Percentiles rank a stretch among this genome's conserved stretches.
phyloP scores from a whole-genome alignment of 371 early-diverging fungal genomes.

The Circinella minor region DNA sequence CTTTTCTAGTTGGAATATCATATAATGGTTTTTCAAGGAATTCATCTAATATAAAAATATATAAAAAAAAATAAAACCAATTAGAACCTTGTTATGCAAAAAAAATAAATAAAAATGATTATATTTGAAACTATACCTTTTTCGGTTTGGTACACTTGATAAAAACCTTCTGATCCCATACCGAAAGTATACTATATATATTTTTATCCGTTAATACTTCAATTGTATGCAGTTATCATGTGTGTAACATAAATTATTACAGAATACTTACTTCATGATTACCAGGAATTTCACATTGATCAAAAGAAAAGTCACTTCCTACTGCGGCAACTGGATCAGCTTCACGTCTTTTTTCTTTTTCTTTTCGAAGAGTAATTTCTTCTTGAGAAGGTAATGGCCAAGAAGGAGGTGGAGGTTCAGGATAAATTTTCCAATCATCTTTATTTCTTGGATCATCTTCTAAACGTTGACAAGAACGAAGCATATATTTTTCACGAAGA shows the following conservation, averaged over 20 bases:
- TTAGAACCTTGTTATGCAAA: too few relatives aligned
- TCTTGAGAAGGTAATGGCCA: constrained; percentile 64
- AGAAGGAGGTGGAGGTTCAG: constrained; percentile 81
- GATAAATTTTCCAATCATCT: constrained; percentile 87
- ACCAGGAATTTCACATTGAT: constrained; percentile 67
- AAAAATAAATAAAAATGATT: neutral
- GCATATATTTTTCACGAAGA: constrained; percentile 89
- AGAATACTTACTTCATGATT: constrained; percentile 39
- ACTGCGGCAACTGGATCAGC: constrained; percentile 55
- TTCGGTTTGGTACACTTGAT: constrained; percentile 34
- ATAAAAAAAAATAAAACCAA: too few relatives aligned
- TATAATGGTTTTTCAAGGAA: constrained; percentile 46
- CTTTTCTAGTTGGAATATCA: constrained; percentile 76
- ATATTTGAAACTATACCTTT: constrained; percentile 15
- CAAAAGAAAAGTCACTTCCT: constrained; percentile 66
- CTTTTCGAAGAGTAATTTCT: constrained; percentile 43
- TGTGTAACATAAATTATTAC: too few relatives aligned
- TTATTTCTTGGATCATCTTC: constrained; percentile 88
- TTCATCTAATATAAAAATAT: neutral
- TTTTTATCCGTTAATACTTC: neutral
- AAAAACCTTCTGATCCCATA: constrained; percentile 40
- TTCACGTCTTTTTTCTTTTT: constrained; percentile 52
- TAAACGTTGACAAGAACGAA: constrained; percentile 72
- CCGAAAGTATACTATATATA: constrained; percentile 32
- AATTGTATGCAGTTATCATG: constrained; percentile 5